Evolutionary conservation across 2,329 filamentous ascomycete species (phyloP), one percentile per base, ranked within the genome.

Genomic region (Sporothrix pallida): DNA sequence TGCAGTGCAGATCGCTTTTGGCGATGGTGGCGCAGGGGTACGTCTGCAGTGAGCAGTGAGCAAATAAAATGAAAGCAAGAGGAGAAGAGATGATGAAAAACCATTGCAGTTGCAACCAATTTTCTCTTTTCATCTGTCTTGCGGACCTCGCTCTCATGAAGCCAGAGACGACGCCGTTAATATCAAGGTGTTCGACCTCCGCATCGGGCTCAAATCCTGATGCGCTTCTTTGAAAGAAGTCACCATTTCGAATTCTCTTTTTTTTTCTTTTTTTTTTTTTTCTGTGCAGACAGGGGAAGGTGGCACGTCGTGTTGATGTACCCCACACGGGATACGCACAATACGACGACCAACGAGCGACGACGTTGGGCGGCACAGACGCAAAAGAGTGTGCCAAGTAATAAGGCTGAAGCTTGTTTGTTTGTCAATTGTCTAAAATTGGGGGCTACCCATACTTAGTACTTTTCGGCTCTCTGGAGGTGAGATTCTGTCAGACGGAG

Each of bases 1-100:
- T 62, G 58, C 31, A 58, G 20, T 3, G 58, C 15, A 17, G 58
- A 62, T 62, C 58, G 58, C 58, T 62, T 62, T 54, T 54, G 17
- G 31, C 26, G 17, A 62, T 62, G 58, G 58, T 44, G 58, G 58
- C 58, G 58, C 58, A 62, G 58, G 58, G 58, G 58, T 62, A 48
- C 44, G 44, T 48, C 44, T 13, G 44, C 13, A 48, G 9, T 48
- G 3, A 48, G 44, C 8, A 48, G 23, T 26, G 23, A 3, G 3
- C 23, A 26, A 48, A 13, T 4, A 48, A 48, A 48, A 9, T 48
- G 44, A 9, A 48, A 48, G 44, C 44, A 13, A 48, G 44, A 48
- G 13, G 8, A 48, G 44, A 48, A 48, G 13, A 48, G 8, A 48
- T 48, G 23, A 26, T 26, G 1, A 26, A 26, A 26, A 26, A 26